These are phyloP conservation scores for Amphirosellinia nigrospora DNA, from an alignment of 495 filamentous ascomycete genomes.

Conservation along the genomic window DNA sequence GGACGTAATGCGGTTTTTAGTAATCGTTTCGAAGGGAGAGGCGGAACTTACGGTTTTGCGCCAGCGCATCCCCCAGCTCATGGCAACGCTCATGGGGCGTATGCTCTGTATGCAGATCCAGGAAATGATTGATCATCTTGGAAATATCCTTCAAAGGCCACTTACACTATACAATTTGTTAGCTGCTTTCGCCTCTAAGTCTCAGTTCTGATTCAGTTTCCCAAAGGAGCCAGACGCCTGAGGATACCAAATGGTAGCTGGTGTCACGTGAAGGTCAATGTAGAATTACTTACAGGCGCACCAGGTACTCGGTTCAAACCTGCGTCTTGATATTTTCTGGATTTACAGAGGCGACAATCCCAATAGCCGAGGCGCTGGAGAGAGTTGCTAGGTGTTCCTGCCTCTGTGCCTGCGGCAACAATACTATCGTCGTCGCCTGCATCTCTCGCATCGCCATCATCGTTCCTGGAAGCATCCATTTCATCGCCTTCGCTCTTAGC, in stretches of 20 bases:
- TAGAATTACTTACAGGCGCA: slow-evolving; percentile 42
- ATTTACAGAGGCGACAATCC: slow-evolving; percentile 51
- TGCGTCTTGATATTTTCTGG: slow-evolving; percentile 47
- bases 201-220: background rate
- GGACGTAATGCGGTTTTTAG: background rate
- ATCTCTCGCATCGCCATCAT: background rate
- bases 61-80: slow-evolving; percentile 49
- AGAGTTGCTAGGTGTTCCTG: slow-evolving; percentile 13
- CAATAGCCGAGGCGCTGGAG: slow-evolving; percentile 53
- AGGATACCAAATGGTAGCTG: background rate
- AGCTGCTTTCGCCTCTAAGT: background rate
- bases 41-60: slow-evolving; percentile 46
- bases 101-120: slow-evolving; percentile 53
- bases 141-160: slow-evolving; percentile 54
- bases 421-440: slow-evolving; percentile 14
- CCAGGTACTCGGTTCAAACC: slow-evolving; percentile 47
- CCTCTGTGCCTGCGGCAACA: background rate
- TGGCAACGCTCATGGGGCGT: slow-evolving; percentile 41
- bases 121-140: slow-evolving; percentile 54
- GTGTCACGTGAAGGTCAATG: background rate
- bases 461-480: background rate
- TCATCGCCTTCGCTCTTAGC: slow-evolving; percentile 29
- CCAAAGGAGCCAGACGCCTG: background rate
- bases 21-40: background rate
- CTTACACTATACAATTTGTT: slow-evolving; percentile 39